Conservation (phyloP, 441 rosid genomes). For the Euphorbia celastroides region DNA sequence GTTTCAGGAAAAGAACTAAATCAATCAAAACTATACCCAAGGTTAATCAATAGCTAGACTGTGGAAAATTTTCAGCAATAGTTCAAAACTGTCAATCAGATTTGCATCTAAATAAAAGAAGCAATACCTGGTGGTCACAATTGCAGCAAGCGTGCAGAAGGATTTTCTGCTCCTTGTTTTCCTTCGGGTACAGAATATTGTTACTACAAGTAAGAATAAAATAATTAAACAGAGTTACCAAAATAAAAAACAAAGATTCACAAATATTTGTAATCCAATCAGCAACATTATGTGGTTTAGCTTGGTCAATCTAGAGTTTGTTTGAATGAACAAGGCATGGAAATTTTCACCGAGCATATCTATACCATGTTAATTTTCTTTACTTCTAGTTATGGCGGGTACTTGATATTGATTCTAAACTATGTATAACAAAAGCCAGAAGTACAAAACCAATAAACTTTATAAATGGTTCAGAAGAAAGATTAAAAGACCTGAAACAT, state of each 20-base stretch:
- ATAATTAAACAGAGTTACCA: no score
- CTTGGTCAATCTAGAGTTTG: slow-evolving; percentile 6
- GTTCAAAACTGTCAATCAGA: no score
- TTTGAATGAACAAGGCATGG: slow-evolving; percentile 12
- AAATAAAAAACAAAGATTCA: not conserved
- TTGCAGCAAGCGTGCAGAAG: slow-evolving; percentile 89
- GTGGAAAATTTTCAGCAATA: no score
- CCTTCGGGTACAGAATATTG: slow-evolving; percentile 78
- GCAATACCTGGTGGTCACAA: slow-evolving; percentile 78
- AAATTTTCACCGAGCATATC: no score
- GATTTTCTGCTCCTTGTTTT: slow-evolving; percentile 57
- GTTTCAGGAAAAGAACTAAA: no score
- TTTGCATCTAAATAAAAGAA: no score
- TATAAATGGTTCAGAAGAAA: slow-evolving; percentile 42
- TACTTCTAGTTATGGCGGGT: slow-evolving; percentile 26
- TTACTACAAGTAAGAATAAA: no score
- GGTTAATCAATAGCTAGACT: no score
- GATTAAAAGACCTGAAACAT: slow-evolving; percentile 25
- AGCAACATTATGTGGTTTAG: slow-evolving; percentile 2
- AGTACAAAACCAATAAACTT: slow-evolving; percentile 26
- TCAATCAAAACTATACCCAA: no score
- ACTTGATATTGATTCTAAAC: slow-evolving; percentile 18
- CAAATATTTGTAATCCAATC: no score
- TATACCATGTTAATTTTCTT: not conserved
- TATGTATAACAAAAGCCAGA: slow-evolving; percentile 32